Percentiles rank a stretch among this genome's conserved stretches.
Conservation (phyloP, 164 flowering plant species). For the Taxillus chinensis region DNA sequence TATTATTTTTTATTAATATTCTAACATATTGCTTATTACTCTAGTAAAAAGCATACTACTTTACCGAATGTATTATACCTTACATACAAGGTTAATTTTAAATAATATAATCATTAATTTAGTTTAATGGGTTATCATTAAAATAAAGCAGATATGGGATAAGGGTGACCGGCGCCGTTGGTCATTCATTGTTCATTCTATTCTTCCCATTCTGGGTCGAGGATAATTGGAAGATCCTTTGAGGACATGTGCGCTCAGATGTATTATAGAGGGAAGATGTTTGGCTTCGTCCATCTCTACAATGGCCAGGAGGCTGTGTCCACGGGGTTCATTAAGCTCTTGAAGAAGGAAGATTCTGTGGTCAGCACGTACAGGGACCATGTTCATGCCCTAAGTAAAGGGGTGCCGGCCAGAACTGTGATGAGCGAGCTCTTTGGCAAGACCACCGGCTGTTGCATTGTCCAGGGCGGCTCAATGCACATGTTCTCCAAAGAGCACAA, state of each 20-base stretch:
- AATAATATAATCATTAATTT: no score
- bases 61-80: no score
- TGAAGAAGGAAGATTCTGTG: conserved; percentile 61
- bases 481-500: conserved; percentile 92
- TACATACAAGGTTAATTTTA: no score
- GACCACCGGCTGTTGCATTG: conserved; percentile 85
- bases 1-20: no score
- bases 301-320: conserved; percentile 95
- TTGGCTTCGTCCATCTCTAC: conserved; percentile 90
- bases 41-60: no score
- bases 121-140: no score
- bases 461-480: conserved; percentile 99
- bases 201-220: no score
- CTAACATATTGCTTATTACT: no score
- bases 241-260: conserved; percentile 99
- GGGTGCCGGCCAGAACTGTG: conserved; percentile 73
- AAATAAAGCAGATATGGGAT: no score
- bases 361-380: conserved; percentile 89
- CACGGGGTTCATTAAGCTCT: conserved; percentile 86
- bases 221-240: conserved; percentile 76
- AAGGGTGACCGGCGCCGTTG: no score
- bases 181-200: no score
- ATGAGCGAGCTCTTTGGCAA: conserved; percentile 95
- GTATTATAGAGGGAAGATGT: conserved; percentile 96
- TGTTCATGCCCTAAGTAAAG: conserved; percentile 86